Percentiles rank a stretch among this genome's conserved stretches.
Evolutionary conservation across 257 asterid genomes (phyloP).

Genomic region (Plantago major): DNA sequence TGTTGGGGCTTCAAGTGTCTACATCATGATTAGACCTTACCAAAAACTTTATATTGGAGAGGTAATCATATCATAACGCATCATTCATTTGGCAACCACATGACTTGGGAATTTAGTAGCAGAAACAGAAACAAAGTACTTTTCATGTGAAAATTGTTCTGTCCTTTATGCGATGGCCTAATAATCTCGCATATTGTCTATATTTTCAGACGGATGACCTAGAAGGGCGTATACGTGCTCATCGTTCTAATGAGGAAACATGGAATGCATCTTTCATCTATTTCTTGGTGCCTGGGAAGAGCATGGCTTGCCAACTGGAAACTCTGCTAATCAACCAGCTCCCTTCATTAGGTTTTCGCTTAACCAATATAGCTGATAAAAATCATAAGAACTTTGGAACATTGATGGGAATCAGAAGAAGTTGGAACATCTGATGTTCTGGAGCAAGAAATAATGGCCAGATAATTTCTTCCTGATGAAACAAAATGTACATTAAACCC

Average conservation of each 20-base stretch:
- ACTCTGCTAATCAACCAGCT: slow-evolving; percentile 93
- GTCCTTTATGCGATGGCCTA: not conserved
- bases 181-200: not conserved
- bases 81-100: not conserved
- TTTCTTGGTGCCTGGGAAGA: slow-evolving; percentile 77
- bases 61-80: slow-evolving; percentile 41
- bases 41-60: slow-evolving; percentile 69
- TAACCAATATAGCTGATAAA: slow-evolving; percentile 75
- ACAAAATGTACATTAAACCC: slow-evolving; percentile 9
- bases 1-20: slow-evolving; percentile 77
- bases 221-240: slow-evolving; percentile 73
- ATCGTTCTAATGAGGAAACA: slow-evolving; percentile 74
- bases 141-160: not conserved
- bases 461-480: slow-evolving; percentile 28
- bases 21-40: slow-evolving; percentile 75
- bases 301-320: slow-evolving; percentile 87
- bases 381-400: slow-evolving; percentile 85
- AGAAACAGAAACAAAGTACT: not conserved
- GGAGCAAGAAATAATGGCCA: slow-evolving; percentile 39
- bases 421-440: slow-evolving; percentile 50
- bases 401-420: slow-evolving; percentile 87
- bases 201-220: slow-evolving; percentile 77
- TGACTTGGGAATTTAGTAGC: not conserved
- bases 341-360: slow-evolving; percentile 56
- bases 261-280: slow-evolving; percentile 61